phyloP scores from a whole-genome alignment of 2,329 filamentous ascomycete genomes.

The Hypocrella siamensis region DNA sequence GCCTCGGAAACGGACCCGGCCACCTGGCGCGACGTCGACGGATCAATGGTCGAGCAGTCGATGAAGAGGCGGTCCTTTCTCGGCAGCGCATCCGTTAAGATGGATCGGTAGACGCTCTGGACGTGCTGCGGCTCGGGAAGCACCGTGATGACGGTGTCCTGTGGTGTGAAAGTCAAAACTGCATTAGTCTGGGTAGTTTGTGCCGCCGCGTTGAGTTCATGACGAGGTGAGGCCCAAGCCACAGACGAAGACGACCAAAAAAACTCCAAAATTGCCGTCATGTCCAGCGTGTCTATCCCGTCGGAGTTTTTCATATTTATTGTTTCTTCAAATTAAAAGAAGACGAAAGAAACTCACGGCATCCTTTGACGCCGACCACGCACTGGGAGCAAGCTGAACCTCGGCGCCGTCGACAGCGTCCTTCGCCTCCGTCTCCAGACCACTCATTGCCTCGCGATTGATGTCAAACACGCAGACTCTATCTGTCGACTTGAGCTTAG shows the following conservation, averaged over 20 bases:
- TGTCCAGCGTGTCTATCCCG: background rate
- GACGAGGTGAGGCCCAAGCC: no score
- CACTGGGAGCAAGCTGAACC: constrained; percentile 27
- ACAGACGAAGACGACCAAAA: no score
- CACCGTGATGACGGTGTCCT: constrained; percentile 81
- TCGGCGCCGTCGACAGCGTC: constrained; percentile 27
- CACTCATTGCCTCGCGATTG: constrained; percentile 30
- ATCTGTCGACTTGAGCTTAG: constrained; percentile 35
- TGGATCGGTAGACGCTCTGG: constrained; percentile 62
- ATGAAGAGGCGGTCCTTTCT: constrained; percentile 64
- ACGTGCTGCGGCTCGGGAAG: constrained; percentile 84
- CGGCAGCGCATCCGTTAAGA: constrained; percentile 42
- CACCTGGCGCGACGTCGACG: constrained; percentile 64
- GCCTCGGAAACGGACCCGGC: constrained; percentile 51
- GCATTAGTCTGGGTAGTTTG: background rate
- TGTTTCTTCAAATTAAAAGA: no score
- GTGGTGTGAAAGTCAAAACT: background rate
- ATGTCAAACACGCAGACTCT: constrained; percentile 40
- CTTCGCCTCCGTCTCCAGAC: constrained; percentile 31
- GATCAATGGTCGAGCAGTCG: constrained; percentile 94
- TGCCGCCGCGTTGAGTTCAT: no score
- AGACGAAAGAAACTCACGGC: constrained; percentile 28
- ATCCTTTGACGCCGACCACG: constrained; percentile 31
- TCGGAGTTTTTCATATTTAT: no score
- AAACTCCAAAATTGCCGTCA: no score